These are phyloP conservation scores for Abrus precatorius DNA, from an alignment of 306 rosid species.

Conservation along the genomic window DNA sequence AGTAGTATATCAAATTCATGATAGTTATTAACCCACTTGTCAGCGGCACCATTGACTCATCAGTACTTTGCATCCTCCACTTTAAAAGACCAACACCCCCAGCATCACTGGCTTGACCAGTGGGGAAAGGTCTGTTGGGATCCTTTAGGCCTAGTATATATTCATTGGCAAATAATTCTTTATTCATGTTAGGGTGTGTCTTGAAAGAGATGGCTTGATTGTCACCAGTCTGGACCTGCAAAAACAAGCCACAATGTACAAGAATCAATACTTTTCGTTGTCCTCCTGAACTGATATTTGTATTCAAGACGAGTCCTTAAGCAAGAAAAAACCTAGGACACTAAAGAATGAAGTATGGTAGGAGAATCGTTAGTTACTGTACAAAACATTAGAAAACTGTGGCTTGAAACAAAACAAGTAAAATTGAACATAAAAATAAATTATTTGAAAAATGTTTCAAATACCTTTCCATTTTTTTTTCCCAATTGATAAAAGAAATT, in stretches of 20 bases:
- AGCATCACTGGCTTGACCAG: slow-evolving; percentile 85
- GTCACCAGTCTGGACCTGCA: slow-evolving; percentile 87
- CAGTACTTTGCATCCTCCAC: slow-evolving; percentile 95
- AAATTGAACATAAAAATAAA: slow-evolving; percentile 12
- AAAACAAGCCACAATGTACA: slow-evolving; percentile 47
- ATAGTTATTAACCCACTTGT: slow-evolving; percentile 65
- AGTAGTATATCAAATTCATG: neutral
- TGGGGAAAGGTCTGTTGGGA: slow-evolving; percentile 90
- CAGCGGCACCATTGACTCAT: slow-evolving; percentile 85
- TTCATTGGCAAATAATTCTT: slow-evolving; percentile 87
- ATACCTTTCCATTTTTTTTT: slow-evolving; percentile 6
- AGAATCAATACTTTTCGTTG: slow-evolving; percentile 2
- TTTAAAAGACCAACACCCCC: slow-evolving; percentile 86
- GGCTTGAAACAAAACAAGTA: slow-evolving; percentile 16
- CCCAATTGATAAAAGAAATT: neutral
- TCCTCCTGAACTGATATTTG: slow-evolving; percentile 37
- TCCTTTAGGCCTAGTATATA: slow-evolving; percentile 76
- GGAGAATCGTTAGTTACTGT: slow-evolving; percentile 8
- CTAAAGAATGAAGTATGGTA: slow-evolving; percentile 1
- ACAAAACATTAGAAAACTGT: slow-evolving; percentile 15
- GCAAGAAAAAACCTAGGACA: neutral
- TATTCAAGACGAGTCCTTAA: slow-evolving; percentile 24
- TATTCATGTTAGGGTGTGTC: slow-evolving; percentile 98
- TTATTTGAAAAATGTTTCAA: slow-evolving; percentile 14
- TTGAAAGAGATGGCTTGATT: slow-evolving; percentile 88